Evolutionary conservation across 1,284 basidiomycete species (phyloP).

Genomic region (Tremellales sp.): DNA sequence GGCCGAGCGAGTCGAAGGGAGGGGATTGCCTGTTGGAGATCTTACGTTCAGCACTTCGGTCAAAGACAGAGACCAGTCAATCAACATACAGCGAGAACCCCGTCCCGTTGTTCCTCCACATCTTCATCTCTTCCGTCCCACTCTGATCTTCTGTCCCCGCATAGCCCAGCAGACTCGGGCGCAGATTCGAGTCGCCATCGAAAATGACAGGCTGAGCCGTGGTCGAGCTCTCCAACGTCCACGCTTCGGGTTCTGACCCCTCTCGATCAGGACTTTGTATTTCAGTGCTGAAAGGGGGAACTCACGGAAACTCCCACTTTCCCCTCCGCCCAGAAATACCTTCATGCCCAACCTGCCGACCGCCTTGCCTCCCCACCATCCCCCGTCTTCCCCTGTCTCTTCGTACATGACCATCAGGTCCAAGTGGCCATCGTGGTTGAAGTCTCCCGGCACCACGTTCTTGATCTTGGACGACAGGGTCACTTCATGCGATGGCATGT

Average conservation of each 20-base stretch:
- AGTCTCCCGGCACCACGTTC: conserved; percentile 89
- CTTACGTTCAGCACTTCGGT: background rate
- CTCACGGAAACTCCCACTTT: conserved; percentile 66
- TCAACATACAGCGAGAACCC: conserved; percentile 21
- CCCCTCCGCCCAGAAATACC: conserved; percentile 60
- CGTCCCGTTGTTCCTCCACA: conserved; percentile 31
- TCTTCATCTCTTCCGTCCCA: conserved; percentile 4
- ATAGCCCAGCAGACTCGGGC: conserved; percentile 79
- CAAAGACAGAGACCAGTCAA: background rate
- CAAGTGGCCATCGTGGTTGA: conserved; percentile 83
- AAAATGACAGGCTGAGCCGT: conserved; percentile 72
- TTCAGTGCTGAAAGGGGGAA: conserved; percentile 5
- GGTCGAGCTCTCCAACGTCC: conserved; percentile 24
- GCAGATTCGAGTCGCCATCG: conserved; percentile 82
- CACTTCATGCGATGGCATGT: conserved; percentile 30
- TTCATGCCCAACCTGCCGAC: conserved; percentile 57
- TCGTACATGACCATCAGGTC: conserved; percentile 84
- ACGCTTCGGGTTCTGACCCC: conserved; percentile 16
- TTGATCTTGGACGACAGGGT: conserved; percentile 27
- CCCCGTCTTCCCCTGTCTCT: conserved; percentile 48
- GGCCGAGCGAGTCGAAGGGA: conserved; percentile 20
- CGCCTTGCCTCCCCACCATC: conserved; percentile 47
- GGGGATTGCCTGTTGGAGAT: conserved; percentile 36
- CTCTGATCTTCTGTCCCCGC: conserved; percentile 43
- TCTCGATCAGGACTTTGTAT: background rate